These are phyloP conservation scores for Termitomyces sp. DNA, from an alignment of 768 basidiomycete genomes.

Conservation along the genomic window DNA sequence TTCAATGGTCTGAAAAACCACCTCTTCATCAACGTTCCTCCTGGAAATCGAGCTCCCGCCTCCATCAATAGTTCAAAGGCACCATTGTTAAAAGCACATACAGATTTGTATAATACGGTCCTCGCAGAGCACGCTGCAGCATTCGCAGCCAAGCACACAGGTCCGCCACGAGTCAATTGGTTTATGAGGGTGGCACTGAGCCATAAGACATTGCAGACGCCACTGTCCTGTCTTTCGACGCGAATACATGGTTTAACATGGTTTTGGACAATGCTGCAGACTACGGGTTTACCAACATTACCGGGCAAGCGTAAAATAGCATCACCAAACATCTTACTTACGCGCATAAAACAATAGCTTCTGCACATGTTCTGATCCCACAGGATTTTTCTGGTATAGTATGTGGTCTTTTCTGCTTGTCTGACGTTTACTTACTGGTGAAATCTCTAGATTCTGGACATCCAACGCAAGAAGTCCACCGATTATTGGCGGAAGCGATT, in stretches of 20 bases:
- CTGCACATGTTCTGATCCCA: background rate
- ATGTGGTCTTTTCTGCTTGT: background rate
- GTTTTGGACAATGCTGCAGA: constrained; percentile 33
- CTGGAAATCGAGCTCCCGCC: constrained; percentile 43
- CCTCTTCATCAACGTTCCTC: constrained; percentile 54
- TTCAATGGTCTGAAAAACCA: constrained; percentile 37
- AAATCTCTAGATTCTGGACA: background rate
- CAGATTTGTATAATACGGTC: background rate
- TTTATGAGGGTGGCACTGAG: background rate
- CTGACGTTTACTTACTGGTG: background rate
- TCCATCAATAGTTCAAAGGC: constrained; percentile 27
- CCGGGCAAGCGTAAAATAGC: background rate
- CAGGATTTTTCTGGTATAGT: constrained; percentile 1
- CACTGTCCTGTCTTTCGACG: constrained; percentile 42
- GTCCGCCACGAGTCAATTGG: background rate
- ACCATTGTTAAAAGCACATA: constrained; percentile 28
- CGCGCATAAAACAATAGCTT: background rate
- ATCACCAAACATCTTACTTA: background rate
- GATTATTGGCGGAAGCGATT: constrained; percentile 38
- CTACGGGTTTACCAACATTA: constrained; percentile 26
- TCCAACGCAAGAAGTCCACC: constrained; percentile 21
- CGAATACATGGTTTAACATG: constrained; percentile 42
- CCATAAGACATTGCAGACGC: constrained; percentile 19
- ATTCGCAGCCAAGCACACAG: background rate
- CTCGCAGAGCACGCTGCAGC: background rate